Conservation (phyloP, 2,329 filamentous ascomycete genomes). For the Penicillium sp. region DNA sequence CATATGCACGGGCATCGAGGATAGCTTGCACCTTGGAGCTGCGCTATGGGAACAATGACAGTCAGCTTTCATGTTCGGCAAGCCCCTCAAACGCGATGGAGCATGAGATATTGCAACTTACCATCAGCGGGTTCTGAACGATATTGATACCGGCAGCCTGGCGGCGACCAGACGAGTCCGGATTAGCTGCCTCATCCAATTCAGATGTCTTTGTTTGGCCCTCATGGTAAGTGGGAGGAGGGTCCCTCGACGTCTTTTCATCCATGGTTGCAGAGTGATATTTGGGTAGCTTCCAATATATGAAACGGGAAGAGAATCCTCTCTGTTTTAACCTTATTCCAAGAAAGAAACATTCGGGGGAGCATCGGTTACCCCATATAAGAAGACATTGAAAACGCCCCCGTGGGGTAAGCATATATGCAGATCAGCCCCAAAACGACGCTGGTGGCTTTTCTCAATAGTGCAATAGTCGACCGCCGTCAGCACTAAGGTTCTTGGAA, state of each 20-base stretch:
- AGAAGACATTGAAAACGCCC: not conserved
- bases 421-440: constrained; percentile 5
- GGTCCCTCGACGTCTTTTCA: constrained; percentile 6
- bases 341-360: not conserved
- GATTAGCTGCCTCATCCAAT: constrained; percentile 5
- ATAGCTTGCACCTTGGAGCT: constrained; percentile 32
- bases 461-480: not conserved
- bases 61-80: not conserved
- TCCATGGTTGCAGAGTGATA: constrained; percentile 4
- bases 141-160: constrained; percentile 48
- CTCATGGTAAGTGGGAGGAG: constrained; percentile 8
- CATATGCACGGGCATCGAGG: constrained; percentile 31
- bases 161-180: constrained; percentile 29
- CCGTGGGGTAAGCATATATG: constrained; percentile 5
- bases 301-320: not conserved
- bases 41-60: constrained; percentile 24
- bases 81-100: not conserved
- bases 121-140: constrained; percentile 49
- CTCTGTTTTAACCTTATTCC: not conserved
- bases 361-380: constrained; percentile 1
- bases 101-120: constrained; percentile 22
- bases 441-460: constrained; percentile 1
- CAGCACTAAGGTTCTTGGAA: constrained; percentile 6
- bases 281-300: not conserved
- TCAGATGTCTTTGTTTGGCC: not conserved